Evolutionary conservation across 106 monocot species (phyloP).

Genomic region (Dioscorea dumetorum): DNA sequence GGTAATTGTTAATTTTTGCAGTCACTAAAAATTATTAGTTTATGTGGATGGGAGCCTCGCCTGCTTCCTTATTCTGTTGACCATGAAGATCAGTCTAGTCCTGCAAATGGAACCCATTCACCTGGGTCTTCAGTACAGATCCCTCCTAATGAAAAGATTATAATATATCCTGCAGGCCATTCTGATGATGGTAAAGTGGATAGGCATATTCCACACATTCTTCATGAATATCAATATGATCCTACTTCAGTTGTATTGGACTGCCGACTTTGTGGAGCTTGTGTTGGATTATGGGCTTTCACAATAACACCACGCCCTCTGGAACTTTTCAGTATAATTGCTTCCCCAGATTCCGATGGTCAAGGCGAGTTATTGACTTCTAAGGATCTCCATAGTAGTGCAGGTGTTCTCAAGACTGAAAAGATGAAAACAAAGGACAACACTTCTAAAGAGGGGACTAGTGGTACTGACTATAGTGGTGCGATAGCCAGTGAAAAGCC

Average conservation of each 20-base stretch:
- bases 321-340: slow-evolving; percentile 51
- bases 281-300: slow-evolving; percentile 87
- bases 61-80: slow-evolving; percentile 84
- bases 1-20: slow-evolving; percentile 14
- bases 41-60: slow-evolving; percentile 95
- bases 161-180: not conserved
- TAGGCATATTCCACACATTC: not conserved
- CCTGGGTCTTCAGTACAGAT: slow-evolving; percentile 21
- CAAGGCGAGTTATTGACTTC: slow-evolving; percentile 12
- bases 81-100: slow-evolving; percentile 18
- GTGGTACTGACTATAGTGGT: slow-evolving; percentile 3
- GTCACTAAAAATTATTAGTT: slow-evolving; percentile 69
- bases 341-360: slow-evolving; percentile 23
- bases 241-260: slow-evolving; percentile 72
- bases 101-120: slow-evolving; percentile 2
- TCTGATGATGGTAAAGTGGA: slow-evolving; percentile 9
- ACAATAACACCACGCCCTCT: slow-evolving; percentile 45
- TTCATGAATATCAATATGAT: slow-evolving; percentile 44
- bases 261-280: slow-evolving; percentile 81
- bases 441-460: slow-evolving; percentile 1
- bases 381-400: slow-evolving; percentile 1
- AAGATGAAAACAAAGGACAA: slow-evolving; percentile 4
- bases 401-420: slow-evolving; percentile 10
- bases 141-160: slow-evolving; percentile 3
- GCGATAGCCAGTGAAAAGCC: slow-evolving; percentile 6